A percentile compares a stretch with the other conserved stretches of the same genome.
These are phyloP conservation scores for Umbelopsis sp. DNA, from an alignment of 192 early-diverging fungal genomes.

Conservation along the genomic window DNA sequence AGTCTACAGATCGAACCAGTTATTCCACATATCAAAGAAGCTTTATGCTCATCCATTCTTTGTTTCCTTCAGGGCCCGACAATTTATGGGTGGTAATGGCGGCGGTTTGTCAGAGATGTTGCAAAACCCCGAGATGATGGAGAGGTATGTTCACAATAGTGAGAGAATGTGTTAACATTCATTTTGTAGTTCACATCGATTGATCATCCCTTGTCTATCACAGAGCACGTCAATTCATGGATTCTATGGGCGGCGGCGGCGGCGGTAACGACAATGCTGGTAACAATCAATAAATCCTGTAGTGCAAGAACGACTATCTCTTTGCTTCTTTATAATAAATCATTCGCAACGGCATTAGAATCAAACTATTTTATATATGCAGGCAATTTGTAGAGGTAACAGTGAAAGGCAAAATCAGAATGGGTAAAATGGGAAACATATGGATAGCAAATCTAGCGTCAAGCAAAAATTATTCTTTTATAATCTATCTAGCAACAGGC, in stretches of 20 bases:
- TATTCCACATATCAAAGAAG: too few species aligned
- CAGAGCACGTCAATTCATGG: slow-evolving; percentile 50
- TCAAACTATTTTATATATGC: background rate
- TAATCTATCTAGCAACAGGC: background rate
- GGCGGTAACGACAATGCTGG: slow-evolving; percentile 4
- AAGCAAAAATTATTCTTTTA: background rate
- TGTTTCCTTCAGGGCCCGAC: slow-evolving; percentile 61
- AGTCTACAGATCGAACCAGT: slow-evolving; percentile 16
- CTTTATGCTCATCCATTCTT: background rate
- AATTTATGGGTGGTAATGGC: slow-evolving; percentile 73
- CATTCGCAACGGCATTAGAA: slow-evolving; percentile 6
- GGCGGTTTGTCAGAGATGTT: slow-evolving; percentile 62
- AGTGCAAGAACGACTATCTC: background rate
- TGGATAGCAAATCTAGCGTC: too few species aligned
- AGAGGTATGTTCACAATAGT: slow-evolving; percentile 41
- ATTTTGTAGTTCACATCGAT: too few species aligned
- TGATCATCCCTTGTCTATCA: background rate
- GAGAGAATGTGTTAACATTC: too few species aligned
- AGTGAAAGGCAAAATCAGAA: background rate
- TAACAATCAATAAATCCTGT: slow-evolving; percentile 9
- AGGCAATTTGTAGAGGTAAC: background rate
- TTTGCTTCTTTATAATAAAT: slow-evolving; percentile 18
- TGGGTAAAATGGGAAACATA: background rate
- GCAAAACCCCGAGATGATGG: slow-evolving; percentile 72
- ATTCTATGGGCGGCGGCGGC: slow-evolving; percentile 39